Evolutionary conservation across 306 rosid species (phyloP).

Genomic region (Acacia melanoxylon): DNA sequence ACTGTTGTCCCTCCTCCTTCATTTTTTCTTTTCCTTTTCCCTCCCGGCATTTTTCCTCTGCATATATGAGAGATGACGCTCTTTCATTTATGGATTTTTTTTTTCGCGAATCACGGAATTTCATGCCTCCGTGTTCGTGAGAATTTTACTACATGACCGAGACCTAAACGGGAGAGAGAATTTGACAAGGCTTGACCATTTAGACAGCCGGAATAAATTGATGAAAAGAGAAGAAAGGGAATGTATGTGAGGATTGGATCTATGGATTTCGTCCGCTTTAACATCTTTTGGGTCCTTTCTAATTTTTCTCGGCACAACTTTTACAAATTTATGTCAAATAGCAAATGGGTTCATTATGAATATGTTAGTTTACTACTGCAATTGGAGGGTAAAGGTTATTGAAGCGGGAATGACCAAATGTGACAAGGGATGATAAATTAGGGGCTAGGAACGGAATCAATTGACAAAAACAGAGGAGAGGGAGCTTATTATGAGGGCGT

Average conservation of each 20-base stretch:
- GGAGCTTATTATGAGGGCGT: neutral
- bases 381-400: neutral
- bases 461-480: neutral
- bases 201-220: neutral
- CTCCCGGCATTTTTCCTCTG: neutral
- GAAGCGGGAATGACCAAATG: neutral
- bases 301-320: neutral
- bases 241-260: neutral
- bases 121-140: neutral
- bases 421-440: neutral
- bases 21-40: neutral
- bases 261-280: neutral
- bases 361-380: neutral
- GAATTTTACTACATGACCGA: neutral
- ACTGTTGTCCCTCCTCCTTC: neutral
- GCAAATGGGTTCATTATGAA: neutral
- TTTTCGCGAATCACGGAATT: neutral
- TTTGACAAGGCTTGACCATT: neutral
- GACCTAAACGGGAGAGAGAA: neutral
- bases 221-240: neutral
- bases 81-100: neutral
- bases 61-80: neutral
- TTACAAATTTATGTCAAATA: neutral
- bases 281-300: neutral
- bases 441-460: neutral